Evolutionary conservation across 495 filamentous ascomycete genomes (phyloP).

Genomic region (Trichoderma gamsii): DNA sequence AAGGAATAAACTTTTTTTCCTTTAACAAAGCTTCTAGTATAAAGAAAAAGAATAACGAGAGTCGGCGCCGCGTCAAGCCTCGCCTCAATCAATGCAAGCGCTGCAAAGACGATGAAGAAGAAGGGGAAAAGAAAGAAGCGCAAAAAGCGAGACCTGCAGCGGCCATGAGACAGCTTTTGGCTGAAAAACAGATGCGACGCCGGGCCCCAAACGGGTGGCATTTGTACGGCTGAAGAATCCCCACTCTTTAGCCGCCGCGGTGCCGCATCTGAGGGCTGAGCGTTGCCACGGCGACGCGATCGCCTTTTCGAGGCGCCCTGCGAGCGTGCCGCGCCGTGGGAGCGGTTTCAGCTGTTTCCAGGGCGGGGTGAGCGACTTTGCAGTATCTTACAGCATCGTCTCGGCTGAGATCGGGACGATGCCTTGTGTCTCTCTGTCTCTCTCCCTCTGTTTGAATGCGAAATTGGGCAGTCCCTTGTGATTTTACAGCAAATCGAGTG

Average conservation of each 20-base stretch:
- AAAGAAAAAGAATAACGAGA: not conserved
- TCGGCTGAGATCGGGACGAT: too few species aligned
- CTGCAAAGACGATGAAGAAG: not conserved
- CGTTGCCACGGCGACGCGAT: conserved; percentile 6
- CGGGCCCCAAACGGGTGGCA: not conserved
- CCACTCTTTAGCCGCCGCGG: not conserved
- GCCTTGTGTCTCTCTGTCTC: too few species aligned
- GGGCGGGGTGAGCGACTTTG: not conserved
- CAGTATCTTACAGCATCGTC: too few species aligned
- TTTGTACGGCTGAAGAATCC: not conserved
- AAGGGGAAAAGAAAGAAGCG: not conserved
- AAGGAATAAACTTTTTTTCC: not conserved
- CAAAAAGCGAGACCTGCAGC: not conserved
- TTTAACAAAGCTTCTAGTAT: not conserved
- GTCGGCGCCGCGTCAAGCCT: not conserved
- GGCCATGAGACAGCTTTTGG: conserved; percentile 8
- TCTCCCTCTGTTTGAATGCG: too few species aligned
- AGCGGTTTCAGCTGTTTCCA: not conserved
- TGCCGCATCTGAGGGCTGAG: not conserved
- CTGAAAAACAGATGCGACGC: not conserved
- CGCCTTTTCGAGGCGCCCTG: conserved; percentile 6
- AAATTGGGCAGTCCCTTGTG: too few species aligned
- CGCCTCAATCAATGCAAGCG: not conserved
- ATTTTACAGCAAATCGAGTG: too few species aligned
- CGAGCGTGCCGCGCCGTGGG: not conserved